A percentile compares a stretch with the other conserved stretches of the same genome.
Conservation (phyloP, 73 alveolate species). For the Tetrahymena borealis region DNA sequence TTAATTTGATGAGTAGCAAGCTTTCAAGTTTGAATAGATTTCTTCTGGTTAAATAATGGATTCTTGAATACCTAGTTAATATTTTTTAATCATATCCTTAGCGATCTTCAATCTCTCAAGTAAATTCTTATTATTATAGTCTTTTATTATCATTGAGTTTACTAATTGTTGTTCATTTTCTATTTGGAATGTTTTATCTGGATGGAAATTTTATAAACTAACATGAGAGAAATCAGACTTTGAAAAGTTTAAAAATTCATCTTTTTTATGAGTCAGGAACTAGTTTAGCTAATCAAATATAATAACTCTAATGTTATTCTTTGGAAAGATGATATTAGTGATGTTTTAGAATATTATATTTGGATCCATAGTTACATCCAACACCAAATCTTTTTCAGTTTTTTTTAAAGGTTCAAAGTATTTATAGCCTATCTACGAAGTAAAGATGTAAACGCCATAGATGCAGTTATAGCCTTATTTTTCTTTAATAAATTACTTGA, state of each 20-base stretch:
- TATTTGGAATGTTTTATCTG: not conserved
- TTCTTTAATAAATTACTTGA: not conserved
- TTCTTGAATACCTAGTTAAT: not conserved
- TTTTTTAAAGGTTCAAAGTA: not conserved
- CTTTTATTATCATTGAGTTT: not conserved
- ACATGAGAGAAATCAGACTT: not conserved
- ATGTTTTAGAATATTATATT: not conserved
- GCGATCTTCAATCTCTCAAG: not conserved
- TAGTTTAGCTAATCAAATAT: not conserved
- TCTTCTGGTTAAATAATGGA: not conserved
- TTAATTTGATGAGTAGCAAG: not conserved
- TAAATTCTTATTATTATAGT: not conserved
- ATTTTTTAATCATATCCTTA: not conserved
- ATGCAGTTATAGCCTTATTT: not conserved
- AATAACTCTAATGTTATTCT: not conserved
- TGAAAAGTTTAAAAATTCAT: not conserved
- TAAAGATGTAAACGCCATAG: not conserved
- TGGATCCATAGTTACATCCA: not conserved
- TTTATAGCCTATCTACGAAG: not conserved
- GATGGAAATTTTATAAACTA: not conserved
- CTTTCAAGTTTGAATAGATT: not conserved
- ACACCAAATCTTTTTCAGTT: not conserved
- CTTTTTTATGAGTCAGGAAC: not conserved
- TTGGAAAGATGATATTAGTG: not conserved
- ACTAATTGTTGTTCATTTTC: not conserved